phyloP scores from a whole-genome alignment of 73 alveolate species.

The Paramecium tetraurelia region DNA sequence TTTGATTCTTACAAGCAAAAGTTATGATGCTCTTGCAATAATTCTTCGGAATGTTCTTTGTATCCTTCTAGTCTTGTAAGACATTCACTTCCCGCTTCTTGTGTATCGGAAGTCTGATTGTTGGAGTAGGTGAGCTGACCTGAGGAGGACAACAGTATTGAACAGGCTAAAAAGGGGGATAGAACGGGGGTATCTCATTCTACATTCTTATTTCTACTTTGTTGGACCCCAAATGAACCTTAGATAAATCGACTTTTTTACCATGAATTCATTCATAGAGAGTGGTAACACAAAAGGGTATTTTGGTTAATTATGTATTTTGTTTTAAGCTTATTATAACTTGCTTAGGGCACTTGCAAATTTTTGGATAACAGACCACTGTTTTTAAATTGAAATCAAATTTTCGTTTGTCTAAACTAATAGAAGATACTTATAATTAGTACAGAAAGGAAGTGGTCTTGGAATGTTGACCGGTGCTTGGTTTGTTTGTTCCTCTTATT shows the following conservation, averaged over 20 bases:
- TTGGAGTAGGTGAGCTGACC: neutral
- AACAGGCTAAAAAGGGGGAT: neutral
- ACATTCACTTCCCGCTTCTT: neutral
- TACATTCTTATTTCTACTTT: neutral
- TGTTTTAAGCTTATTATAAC: neutral
- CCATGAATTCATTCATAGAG: neutral
- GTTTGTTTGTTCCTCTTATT: neutral
- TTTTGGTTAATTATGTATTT: neutral
- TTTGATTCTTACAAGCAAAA: neutral
- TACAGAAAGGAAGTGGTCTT: neutral
- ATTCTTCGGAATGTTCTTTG: conserved; percentile 42
- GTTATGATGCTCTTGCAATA: conserved; percentile 14
- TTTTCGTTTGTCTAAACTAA: neutral
- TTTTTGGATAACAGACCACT: neutral
- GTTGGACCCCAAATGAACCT: neutral
- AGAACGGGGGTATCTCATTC: neutral
- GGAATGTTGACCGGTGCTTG: neutral
- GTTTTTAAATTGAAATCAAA: neutral
- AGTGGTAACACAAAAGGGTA: neutral
- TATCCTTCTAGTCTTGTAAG: neutral
- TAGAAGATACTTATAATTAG: neutral
- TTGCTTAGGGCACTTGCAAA: neutral
- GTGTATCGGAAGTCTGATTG: neutral
- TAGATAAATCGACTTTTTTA: neutral
- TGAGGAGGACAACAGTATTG: neutral